Conservation (phyloP, 345 rosid genomes). For the Populus euphratica region DNA sequence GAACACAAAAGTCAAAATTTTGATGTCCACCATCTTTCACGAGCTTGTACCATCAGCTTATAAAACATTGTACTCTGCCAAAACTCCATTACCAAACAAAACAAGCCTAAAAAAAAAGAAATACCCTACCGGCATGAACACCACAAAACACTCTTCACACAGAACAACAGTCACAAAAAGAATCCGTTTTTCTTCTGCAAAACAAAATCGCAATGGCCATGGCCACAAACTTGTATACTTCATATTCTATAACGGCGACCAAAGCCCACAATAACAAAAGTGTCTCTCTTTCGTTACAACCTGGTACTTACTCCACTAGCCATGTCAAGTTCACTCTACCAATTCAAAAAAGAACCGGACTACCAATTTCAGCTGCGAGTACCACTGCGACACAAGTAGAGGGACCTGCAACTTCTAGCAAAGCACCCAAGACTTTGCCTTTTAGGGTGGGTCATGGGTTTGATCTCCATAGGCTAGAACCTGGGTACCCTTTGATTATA, state of each 20-base stretch:
- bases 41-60: neutral
- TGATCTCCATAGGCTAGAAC: constrained; percentile 89
- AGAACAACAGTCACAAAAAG: too few relatives aligned
- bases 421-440: constrained; percentile 54
- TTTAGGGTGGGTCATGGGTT: constrained; percentile 94
- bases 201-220: constrained; percentile 28
- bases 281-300: constrained; percentile 12
- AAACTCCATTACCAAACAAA: neutral
- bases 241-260: constrained; percentile 17
- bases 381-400: constrained; percentile 44
- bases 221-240: constrained; percentile 42
- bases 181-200: neutral
- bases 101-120: neutral
- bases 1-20: too few relatives aligned
- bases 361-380: constrained; percentile 32
- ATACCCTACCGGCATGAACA: neutral
- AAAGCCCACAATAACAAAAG: constrained; percentile 16
- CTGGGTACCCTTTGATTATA: constrained; percentile 88
- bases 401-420: constrained; percentile 38
- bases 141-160: neutral
- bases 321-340: constrained; percentile 12
- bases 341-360: constrained; percentile 13
- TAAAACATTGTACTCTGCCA: neutral
- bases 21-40: neutral
- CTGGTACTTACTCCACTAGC: constrained; percentile 8